These are phyloP conservation scores for Scedosporium aurantiacum DNA, from an alignment of 2,329 filamentous ascomycete species.

Conservation along the genomic window DNA sequence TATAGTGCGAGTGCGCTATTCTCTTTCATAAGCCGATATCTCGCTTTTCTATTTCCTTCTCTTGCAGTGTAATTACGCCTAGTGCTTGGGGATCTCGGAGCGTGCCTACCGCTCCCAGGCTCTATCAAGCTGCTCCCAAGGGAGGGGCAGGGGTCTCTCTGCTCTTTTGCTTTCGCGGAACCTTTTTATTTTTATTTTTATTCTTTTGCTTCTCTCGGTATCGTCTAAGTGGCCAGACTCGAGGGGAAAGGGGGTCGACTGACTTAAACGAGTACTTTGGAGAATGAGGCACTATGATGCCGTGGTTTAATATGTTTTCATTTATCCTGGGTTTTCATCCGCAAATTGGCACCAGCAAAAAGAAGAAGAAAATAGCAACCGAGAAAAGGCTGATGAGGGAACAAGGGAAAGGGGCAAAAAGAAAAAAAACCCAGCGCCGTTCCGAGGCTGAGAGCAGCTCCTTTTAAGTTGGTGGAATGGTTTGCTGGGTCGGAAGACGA, in stretches of 20 bases:
- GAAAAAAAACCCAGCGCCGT: not conserved
- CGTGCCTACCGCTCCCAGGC: not conserved
- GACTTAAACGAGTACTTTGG: not conserved
- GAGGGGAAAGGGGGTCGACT: not conserved
- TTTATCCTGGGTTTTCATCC: constrained; percentile 31
- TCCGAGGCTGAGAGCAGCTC: not conserved
- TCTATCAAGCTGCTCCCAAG: not conserved
- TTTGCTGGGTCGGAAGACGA: not conserved
- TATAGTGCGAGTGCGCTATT: not conserved
- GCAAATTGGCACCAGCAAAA: constrained; percentile 22
- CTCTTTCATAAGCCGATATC: not conserved
- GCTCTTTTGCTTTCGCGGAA: not conserved
- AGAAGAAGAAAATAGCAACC: not conserved
- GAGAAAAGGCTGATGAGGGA: not conserved
- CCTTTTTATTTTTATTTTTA: not conserved
- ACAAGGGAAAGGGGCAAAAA: not conserved
- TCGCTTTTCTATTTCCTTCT: not conserved
- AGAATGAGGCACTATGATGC: not conserved
- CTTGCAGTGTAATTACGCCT: not conserved
- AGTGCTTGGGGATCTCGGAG: not conserved
- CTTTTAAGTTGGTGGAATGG: not conserved
- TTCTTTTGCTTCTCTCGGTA: not conserved
- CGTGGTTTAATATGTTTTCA: constrained; percentile 28
- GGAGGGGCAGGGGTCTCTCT: not conserved
- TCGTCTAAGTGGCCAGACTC: not conserved